A percentile compares a stretch with the other conserved stretches of the same genome.
phyloP scores from a whole-genome alignment of 2,329 filamentous ascomycete genomes.

The Aspergillus sp. region DNA sequence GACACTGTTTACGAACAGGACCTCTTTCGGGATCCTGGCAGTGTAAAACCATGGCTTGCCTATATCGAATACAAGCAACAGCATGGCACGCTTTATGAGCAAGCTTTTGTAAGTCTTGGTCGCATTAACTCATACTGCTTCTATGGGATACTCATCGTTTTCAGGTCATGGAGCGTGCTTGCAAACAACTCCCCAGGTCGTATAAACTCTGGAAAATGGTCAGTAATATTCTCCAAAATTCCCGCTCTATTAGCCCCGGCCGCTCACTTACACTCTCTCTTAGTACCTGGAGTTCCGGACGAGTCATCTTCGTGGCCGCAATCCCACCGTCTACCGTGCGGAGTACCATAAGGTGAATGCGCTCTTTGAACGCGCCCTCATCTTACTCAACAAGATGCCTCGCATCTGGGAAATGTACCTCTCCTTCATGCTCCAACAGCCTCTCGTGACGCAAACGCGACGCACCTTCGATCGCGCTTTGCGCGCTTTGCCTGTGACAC shows the following conservation, averaged over 20 bases:
- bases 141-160: conserved; percentile 3
- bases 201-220: conserved; percentile 99
- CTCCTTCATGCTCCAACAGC: conserved; percentile 83
- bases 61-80: conserved; percentile 90
- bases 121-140: background rate
- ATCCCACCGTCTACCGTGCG: conserved; percentile 72
- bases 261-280: conserved; percentile 9
- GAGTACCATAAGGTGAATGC: conserved; percentile 94
- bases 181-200: conserved; percentile 82
- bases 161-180: conserved; percentile 82
- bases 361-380: conserved; percentile 87
- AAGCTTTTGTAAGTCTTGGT: conserved; percentile 62
- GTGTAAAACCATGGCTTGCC: conserved; percentile 89
- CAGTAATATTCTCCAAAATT: conserved; percentile 22
- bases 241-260: conserved; percentile 9
- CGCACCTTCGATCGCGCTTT: conserved; percentile 89
- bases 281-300: conserved; percentile 83
- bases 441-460: conserved; percentile 82
- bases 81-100: conserved; percentile 80
- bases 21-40: conserved; percentile 78
- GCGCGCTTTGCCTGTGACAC: conserved; percentile 85
- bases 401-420: conserved; percentile 98
- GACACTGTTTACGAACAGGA: conserved; percentile 97
- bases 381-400: conserved; percentile 98
- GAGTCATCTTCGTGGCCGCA: conserved; percentile 77